Conservation (phyloP, 2,329 filamentous ascomycete species). For the Fusarium phyllophilum region DNA sequence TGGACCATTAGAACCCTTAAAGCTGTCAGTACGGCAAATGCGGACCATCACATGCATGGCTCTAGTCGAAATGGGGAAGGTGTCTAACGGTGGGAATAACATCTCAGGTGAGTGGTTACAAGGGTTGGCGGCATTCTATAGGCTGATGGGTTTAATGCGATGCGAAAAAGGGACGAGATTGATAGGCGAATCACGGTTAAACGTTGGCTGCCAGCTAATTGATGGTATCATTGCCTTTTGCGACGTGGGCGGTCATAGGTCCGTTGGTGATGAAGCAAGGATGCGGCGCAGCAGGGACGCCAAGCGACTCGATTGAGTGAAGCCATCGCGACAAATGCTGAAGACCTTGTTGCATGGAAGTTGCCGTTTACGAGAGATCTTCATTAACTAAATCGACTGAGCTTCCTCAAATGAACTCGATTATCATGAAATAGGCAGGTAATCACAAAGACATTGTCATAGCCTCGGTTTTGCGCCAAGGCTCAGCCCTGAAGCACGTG, state of each 20-base stretch:
- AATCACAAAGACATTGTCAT: not conserved
- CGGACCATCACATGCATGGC: not conserved
- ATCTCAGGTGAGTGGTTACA: slow-evolving; percentile 18
- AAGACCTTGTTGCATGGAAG: not conserved
- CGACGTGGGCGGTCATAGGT: not conserved
- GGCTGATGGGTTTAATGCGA: not conserved
- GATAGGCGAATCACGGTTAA: not conserved
- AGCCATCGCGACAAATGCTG: not conserved
- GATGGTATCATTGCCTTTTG: not conserved
- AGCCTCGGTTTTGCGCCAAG: not conserved
- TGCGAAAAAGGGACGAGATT: not conserved
- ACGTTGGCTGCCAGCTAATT: not conserved
- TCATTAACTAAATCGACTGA: not conserved
- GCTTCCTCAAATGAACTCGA: not conserved
- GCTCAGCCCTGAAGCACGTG: slow-evolving; percentile 1
- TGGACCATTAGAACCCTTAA: not conserved
- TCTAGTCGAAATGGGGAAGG: slow-evolving; percentile 7
- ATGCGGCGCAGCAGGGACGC: not conserved
- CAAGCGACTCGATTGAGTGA: not conserved
- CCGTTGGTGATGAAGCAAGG: not conserved
- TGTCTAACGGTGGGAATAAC: slow-evolving; percentile 19
- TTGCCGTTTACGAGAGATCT: not conserved
- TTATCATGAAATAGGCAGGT: not conserved
- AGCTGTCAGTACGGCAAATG: slow-evolving; percentile 4
- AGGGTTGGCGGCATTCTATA: not conserved